Evolutionary conservation across 352 stramenopile species (phyloP).

Genomic region (Thraustochytrium striatum): DNA sequence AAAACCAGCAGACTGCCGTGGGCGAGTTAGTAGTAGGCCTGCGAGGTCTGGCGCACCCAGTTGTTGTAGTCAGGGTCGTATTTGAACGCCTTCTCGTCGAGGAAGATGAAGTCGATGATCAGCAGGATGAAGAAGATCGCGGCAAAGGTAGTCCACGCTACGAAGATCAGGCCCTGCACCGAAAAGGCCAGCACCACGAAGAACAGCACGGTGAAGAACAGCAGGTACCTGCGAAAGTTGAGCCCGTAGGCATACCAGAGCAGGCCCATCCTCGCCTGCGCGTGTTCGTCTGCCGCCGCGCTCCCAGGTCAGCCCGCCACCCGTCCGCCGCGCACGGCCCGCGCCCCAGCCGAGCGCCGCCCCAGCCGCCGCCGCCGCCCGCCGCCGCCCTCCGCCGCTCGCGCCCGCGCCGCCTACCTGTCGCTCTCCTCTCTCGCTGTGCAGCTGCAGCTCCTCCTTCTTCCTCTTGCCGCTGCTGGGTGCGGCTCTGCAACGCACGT

Average conservation of each 20-base stretch:
- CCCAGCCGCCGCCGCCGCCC: too few species aligned
- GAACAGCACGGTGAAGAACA: neutral
- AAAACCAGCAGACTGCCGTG: neutral
- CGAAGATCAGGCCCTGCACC: neutral
- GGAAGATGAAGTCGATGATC: conserved; percentile 39
- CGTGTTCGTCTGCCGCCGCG: neutral
- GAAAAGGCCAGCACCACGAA: conserved; percentile 34
- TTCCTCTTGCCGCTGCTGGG: too few species aligned
- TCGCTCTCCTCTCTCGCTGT: neutral
- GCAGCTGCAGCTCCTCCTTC: neutral
- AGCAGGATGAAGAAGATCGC: conserved; percentile 5
- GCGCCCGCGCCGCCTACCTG: neutral
- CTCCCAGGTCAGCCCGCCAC: neutral
- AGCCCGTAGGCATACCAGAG: conserved; percentile 17
- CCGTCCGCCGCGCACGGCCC: too few species aligned
- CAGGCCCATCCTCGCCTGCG: neutral
- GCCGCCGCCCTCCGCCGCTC: too few species aligned
- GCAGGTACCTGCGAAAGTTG: conserved; percentile 9
- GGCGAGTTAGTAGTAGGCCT: conserved; percentile 2
- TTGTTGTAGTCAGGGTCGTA: conserved; percentile 38
- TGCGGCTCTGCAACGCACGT: too few species aligned
- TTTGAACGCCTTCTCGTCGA: conserved; percentile 30
- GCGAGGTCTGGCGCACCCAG: conserved; percentile 27
- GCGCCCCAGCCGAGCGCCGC: neutral
- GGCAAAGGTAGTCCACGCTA: neutral